Evolutionary conservation across 75 land plant species (phyloP).

Genomic region (Azolla pinnata): DNA sequence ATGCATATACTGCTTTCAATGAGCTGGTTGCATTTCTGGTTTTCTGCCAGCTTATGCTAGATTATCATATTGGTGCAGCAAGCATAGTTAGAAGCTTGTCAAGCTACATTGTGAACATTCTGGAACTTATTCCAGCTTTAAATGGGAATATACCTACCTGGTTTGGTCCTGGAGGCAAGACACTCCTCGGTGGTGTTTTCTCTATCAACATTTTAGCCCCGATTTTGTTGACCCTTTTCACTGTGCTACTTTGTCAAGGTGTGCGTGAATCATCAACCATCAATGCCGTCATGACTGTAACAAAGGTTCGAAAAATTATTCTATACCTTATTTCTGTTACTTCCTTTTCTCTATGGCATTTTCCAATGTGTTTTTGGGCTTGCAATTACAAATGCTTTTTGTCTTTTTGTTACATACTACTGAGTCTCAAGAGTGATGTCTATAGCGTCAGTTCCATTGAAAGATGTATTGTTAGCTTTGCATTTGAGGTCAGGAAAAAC

Average conservation of each 20-base stretch:
- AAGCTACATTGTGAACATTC: constrained; percentile 48
- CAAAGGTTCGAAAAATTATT: constrained; percentile 41
- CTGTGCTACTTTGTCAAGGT: constrained; percentile 67
- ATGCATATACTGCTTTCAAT: constrained; percentile 71
- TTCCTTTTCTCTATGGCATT: not conserved
- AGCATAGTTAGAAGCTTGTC: constrained; percentile 90
- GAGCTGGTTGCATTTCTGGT: constrained; percentile 98
- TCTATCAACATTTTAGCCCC: constrained; percentile 89
- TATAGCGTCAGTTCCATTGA: too few species aligned
- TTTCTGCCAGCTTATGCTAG: constrained; percentile 80
- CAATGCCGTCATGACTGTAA: constrained; percentile 77
- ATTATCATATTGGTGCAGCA: constrained; percentile 97
- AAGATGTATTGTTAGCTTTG: too few species aligned
- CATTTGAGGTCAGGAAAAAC: too few species aligned
- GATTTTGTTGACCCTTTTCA: constrained; percentile 51
- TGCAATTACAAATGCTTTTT: too few species aligned
- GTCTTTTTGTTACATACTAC: too few species aligned
- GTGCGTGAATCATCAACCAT: constrained; percentile 71
- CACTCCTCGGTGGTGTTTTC: constrained; percentile 52
- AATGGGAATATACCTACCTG: constrained; percentile 46
- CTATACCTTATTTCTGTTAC: not conserved
- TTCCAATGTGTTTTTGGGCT: too few species aligned
- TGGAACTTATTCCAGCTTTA: constrained; percentile 52
- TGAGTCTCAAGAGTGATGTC: too few species aligned
- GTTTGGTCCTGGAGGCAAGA: constrained; percentile 69